These are phyloP conservation scores for Yamadazyma aaseri DNA, from an alignment of 1,139 yeast species.

Conservation along the genomic window DNA sequence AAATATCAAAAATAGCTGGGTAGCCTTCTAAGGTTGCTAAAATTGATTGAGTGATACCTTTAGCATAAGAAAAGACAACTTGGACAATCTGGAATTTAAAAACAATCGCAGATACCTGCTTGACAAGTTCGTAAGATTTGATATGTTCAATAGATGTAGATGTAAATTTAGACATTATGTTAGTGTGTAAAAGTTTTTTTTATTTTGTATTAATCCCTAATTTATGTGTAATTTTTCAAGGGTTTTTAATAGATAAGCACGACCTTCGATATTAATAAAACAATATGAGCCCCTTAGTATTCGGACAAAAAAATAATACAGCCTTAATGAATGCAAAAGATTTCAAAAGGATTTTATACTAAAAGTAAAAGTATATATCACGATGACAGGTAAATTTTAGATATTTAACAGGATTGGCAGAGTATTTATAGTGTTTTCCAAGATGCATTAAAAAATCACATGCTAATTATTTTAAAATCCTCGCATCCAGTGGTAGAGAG, in stretches of 20 bases:
- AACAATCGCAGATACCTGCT: conserved; percentile 21
- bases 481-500: too few species aligned
- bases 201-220: not conserved
- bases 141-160: conserved; percentile 39
- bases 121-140: conserved; percentile 30
- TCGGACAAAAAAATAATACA: too few species aligned
- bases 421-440: too few species aligned
- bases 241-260: conserved; percentile 3
- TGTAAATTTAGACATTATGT: conserved; percentile 13
- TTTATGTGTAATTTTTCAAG: not conserved
- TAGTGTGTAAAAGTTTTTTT: not conserved
- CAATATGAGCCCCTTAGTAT: too few species aligned
- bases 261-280: too few species aligned
- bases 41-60: conserved; percentile 13
- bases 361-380: too few species aligned
- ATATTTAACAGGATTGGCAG: too few species aligned
- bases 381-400: too few species aligned
- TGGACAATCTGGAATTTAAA: conserved; percentile 28
- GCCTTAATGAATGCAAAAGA: too few species aligned
- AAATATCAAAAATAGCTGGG: conserved; percentile 24
- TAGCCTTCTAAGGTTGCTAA: conserved; percentile 10
- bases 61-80: conserved; percentile 19
- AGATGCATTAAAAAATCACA: too few species aligned
- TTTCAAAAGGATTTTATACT: too few species aligned
- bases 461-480: too few species aligned